Evolutionary conservation across 371 early-diverging fungal genomes (phyloP).

Genomic region (Umbelopsis sp.): DNA sequence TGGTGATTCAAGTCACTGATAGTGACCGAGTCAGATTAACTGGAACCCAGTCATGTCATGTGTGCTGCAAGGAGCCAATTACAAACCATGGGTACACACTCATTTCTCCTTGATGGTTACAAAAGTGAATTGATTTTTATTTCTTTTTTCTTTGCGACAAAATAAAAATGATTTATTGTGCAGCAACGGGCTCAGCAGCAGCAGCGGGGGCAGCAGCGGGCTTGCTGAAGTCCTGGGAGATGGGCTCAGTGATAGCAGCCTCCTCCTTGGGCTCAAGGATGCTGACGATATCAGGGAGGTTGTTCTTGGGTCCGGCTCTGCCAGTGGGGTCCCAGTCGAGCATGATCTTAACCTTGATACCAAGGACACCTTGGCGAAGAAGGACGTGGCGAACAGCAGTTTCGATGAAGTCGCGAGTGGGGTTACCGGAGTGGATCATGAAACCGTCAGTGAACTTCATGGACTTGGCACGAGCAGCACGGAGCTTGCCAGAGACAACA

Average conservation of each 20-base stretch:
- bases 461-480: constrained; percentile 99
- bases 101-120: constrained; percentile 77
- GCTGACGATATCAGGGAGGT: constrained; percentile 97
- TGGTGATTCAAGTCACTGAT: constrained; percentile 4
- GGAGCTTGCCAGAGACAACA: constrained; percentile 99
- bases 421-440: constrained; percentile 99
- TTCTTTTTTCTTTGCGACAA: constrained; percentile 18
- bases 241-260: constrained; percentile 69
- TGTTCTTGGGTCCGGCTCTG: constrained; percentile 94
- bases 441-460: constrained; percentile 99
- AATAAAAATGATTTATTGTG: constrained; percentile 26
- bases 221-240: constrained; percentile 73
- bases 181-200: constrained; percentile 44
- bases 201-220: constrained; percentile 49
- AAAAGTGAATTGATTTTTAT: constrained; percentile 33
- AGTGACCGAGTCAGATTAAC: constrained; percentile 7
- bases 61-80: not conserved
- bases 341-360: constrained; percentile 99
- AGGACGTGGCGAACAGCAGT: constrained; percentile 98
- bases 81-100: constrained; percentile 56
- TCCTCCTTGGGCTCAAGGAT: constrained; percentile 95
- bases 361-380: constrained; percentile 99
- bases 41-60: not conserved
- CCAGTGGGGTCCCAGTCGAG: constrained; percentile 97
- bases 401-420: constrained; percentile 97